Conservation (phyloP, 2,329 filamentous ascomycete species). For the Microsporum ferrugineum region DNA sequence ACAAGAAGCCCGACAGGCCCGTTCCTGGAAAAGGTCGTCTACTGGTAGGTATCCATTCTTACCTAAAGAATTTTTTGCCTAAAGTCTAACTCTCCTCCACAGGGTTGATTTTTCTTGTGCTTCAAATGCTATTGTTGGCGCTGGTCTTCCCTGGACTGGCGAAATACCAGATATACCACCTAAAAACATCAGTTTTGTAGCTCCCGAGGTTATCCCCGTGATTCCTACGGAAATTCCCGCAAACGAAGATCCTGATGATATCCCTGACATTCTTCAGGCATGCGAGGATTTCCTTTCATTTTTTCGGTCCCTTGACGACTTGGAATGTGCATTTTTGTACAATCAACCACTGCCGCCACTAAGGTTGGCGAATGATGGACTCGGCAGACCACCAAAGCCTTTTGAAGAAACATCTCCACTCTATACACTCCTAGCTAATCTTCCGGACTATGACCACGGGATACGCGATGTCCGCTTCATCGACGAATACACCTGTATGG, state of each 20-base stretch:
- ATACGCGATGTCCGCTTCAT: conserved; percentile 25
- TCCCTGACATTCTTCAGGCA: conserved; percentile 18
- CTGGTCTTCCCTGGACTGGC: conserved; percentile 24
- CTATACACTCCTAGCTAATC: conserved; percentile 20
- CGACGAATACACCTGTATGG: conserved; percentile 24
- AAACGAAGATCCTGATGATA: conserved; percentile 14
- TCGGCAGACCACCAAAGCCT: conserved; percentile 1
- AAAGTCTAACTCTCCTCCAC: not conserved
- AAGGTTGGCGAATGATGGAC: not conserved
- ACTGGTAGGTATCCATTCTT: conserved; percentile 18
- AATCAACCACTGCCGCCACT: conserved; percentile 9
- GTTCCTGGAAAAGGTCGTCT: conserved; percentile 24
- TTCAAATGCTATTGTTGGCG: conserved; percentile 21
- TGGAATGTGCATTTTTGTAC: conserved; percentile 17
- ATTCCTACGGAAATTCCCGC: conserved; percentile 10
- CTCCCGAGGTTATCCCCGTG: conserved; percentile 15
- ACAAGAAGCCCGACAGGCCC: conserved; percentile 18
- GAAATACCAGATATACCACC: conserved; percentile 17
- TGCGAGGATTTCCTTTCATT: conserved; percentile 25
- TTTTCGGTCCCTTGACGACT: conserved; percentile 20
- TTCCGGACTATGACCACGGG: conserved; percentile 24
- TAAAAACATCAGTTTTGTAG: conserved; percentile 18
- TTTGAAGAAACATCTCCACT: conserved; percentile 19
- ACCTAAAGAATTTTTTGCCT: not conserved
- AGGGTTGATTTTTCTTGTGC: conserved; percentile 27